Percentiles rank a stretch among this genome's conserved stretches.
Evolutionary conservation across 2,329 filamentous ascomycete genomes (phyloP).

Genomic region (Malbranchea cinnamomea): DNA sequence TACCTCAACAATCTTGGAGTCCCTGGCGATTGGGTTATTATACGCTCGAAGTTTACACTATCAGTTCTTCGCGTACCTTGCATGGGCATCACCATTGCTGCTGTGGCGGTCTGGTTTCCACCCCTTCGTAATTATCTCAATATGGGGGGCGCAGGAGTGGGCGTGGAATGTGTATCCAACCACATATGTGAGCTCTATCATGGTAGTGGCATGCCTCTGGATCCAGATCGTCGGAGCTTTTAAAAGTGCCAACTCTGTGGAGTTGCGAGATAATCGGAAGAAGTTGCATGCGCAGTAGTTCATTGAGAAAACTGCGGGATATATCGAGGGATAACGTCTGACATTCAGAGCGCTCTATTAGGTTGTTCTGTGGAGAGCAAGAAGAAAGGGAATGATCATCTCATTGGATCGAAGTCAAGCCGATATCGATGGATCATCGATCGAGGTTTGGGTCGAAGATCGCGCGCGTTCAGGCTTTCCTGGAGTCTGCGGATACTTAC

Average conservation of each 20-base stretch:
- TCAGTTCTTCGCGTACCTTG: conserved; percentile 86
- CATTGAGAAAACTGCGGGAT: too few species aligned
- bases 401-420: too few species aligned
- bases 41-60: conserved; percentile 85
- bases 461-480: too few species aligned
- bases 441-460: too few species aligned
- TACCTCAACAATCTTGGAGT: conserved; percentile 59
- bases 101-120: conserved; percentile 64
- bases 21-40: conserved; percentile 64
- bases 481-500: too few species aligned
- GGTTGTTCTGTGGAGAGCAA: too few species aligned
- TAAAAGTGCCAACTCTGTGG: conserved; percentile 22
- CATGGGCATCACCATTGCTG: conserved; percentile 76
- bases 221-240: conserved; percentile 50
- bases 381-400: too few species aligned
- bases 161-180: conserved; percentile 94
- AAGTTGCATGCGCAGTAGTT: too few species aligned
- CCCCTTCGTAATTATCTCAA: conserved; percentile 47
- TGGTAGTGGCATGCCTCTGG: conserved; percentile 57
- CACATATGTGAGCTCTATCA: conserved; percentile 45
- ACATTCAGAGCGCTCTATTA: too few species aligned
- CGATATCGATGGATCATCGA: too few species aligned
- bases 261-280: too few species aligned
- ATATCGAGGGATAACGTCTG: too few species aligned
- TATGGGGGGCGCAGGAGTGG: conserved; percentile 75